Evolutionary conservation across 352 stramenopile genomes (phyloP).

Genomic region (Halophytophthora batemanensis): DNA sequence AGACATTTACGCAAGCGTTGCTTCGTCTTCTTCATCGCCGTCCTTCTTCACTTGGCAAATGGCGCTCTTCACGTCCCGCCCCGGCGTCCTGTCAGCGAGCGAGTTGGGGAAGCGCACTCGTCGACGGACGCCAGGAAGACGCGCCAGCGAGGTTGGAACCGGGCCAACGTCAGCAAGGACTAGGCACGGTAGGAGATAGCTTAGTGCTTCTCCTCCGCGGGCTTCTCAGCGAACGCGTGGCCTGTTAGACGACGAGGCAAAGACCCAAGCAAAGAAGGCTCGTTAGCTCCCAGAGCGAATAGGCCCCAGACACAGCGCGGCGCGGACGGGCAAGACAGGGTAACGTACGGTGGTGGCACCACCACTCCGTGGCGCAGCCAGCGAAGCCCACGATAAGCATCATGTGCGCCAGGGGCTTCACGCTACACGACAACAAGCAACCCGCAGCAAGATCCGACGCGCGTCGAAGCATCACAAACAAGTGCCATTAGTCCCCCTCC

Average conservation of each 20-base stretch:
- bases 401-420: constrained; percentile 72
- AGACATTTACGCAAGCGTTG: too few relatives aligned
- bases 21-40: too few relatives aligned
- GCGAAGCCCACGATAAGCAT: constrained; percentile 64
- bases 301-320: constrained; percentile 1
- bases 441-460: neutral
- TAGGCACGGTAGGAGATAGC: constrained; percentile 1
- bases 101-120: too few relatives aligned
- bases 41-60: too few relatives aligned
- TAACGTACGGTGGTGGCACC: constrained; percentile 63
- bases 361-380: constrained; percentile 56
- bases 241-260: constrained; percentile 18
- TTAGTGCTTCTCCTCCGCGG: constrained; percentile 61
- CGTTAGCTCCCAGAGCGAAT: constrained; percentile 1
- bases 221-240: constrained; percentile 48
- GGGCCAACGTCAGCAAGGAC: too few relatives aligned
- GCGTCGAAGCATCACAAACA: neutral
- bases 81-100: too few relatives aligned
- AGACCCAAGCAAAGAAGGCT: constrained; percentile 5
- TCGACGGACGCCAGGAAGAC: too few relatives aligned
- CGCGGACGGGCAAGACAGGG: neutral
- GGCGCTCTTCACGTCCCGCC: too few relatives aligned
- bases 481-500: neutral
- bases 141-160: too few relatives aligned
- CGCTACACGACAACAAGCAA: constrained; percentile 23